phyloP scores from a whole-genome alignment of 768 basidiomycete species.

The Megacollybia marginata region DNA sequence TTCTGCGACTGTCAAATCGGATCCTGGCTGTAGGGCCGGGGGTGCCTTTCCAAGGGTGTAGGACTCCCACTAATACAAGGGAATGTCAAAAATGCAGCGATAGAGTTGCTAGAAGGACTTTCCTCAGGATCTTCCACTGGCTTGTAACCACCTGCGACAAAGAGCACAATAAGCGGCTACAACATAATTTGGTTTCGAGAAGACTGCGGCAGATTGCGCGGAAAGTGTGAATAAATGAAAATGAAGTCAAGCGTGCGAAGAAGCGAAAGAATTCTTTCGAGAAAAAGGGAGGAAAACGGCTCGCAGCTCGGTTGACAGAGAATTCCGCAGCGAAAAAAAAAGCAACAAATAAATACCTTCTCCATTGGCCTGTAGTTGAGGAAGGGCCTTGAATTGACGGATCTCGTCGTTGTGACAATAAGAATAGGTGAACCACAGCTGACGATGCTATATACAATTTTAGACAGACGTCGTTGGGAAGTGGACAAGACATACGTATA shows the following conservation, averaged over 20 bases:
- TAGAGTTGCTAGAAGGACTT: constrained; percentile 19
- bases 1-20: constrained; percentile 60
- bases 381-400: constrained; percentile 88
- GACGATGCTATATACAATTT: constrained; percentile 54
- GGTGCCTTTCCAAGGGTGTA: constrained; percentile 75
- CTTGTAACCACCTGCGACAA: constrained; percentile 52
- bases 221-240: not conserved
- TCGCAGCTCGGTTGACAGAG: constrained; percentile 15
- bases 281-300: constrained; percentile 16
- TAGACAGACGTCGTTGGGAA: constrained; percentile 16
- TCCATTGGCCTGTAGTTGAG: constrained; percentile 53
- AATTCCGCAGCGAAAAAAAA: constrained; percentile 20
- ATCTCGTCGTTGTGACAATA: constrained; percentile 95
- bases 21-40: constrained; percentile 46
- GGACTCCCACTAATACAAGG: constrained; percentile 54
- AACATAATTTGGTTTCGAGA: not conserved
- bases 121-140: constrained; percentile 85
- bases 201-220: not conserved
- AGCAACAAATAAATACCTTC: constrained; percentile 40
- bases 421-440: constrained; percentile 96
- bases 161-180: not conserved
- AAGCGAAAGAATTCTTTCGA: constrained; percentile 1
- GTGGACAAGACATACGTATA: constrained; percentile 61
- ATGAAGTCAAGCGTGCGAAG: not conserved
- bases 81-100: constrained; percentile 12